Percentiles rank a stretch among this genome's conserved stretches.
These are phyloP conservation scores for Arachis monticola DNA, from an alignment of 331 rosid genomes.

Conservation along the genomic window DNA sequence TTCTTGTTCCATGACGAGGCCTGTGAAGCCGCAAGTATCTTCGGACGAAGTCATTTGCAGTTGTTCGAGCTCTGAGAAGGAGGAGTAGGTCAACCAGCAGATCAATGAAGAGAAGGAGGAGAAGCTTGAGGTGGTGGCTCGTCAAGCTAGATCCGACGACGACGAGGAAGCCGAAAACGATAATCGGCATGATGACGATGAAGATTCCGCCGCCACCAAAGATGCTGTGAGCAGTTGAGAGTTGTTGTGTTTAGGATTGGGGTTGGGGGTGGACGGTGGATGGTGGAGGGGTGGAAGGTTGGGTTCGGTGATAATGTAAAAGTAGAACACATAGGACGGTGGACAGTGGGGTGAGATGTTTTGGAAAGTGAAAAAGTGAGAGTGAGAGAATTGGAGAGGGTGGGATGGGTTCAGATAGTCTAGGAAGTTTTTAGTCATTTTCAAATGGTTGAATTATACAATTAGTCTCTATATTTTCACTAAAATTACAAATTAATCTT, in stretches of 20 bases:
- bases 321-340: too few relatives aligned
- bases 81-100: conserved; percentile 68
- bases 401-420: too few relatives aligned
- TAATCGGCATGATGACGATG: conserved; percentile 38
- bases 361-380: too few relatives aligned
- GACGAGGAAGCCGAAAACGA: conserved; percentile 52
- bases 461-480: too few relatives aligned
- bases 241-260: neutral
- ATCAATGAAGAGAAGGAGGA: conserved; percentile 81
- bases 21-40: conserved; percentile 56
- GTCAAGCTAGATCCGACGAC: conserved; percentile 77
- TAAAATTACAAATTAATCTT: too few relatives aligned
- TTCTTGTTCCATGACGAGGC: conserved; percentile 66
- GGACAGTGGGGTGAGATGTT: too few relatives aligned
- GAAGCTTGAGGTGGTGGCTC: conserved; percentile 94
- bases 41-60: conserved; percentile 78
- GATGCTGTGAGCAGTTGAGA: conserved; percentile 62
- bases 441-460: too few relatives aligned
- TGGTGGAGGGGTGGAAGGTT: too few relatives aligned
- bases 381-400: too few relatives aligned
- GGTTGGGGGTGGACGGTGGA: too few relatives aligned
- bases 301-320: too few relatives aligned
- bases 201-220: conserved; percentile 52
- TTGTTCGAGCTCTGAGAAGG: conserved; percentile 59
- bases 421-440: too few relatives aligned